phyloP scores from a whole-genome alignment of 1,284 basidiomycete genomes.

The Leucoagaricus sp. region DNA sequence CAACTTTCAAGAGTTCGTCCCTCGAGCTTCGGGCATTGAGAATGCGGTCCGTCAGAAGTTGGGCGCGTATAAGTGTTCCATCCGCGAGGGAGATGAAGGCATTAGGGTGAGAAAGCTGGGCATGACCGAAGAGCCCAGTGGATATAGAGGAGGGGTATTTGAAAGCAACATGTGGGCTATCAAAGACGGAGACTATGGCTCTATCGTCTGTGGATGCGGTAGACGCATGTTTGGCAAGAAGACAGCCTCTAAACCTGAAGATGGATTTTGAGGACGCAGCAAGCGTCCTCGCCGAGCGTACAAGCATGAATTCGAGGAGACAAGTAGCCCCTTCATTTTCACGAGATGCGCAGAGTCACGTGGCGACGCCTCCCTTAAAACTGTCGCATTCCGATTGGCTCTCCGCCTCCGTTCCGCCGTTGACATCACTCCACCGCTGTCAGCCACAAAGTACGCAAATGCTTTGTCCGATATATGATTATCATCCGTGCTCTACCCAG shows the following conservation, averaged over 20 bases:
- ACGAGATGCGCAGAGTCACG: not conserved
- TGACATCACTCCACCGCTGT: not conserved
- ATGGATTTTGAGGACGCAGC: slow-evolving; percentile 36
- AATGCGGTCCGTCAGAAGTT: slow-evolving; percentile 75
- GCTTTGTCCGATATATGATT: not conserved
- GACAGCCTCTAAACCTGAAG: slow-evolving; percentile 49
- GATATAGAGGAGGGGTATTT: slow-evolving; percentile 26
- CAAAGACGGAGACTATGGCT: slow-evolving; percentile 69
- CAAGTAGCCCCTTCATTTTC: slow-evolving; percentile 1
- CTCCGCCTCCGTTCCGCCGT: not conserved
- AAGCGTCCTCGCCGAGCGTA: slow-evolving; percentile 44
- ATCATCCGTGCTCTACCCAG: slow-evolving; percentile 7
- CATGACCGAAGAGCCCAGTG: slow-evolving; percentile 78
- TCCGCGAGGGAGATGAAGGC: slow-evolving; percentile 67
- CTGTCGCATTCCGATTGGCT: not conserved
- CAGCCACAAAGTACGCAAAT: not conserved
- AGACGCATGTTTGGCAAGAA: slow-evolving; percentile 41
- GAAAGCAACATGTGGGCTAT: slow-evolving; percentile 53
- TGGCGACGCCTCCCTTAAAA: not conserved
- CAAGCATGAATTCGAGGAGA: slow-evolving; percentile 49
- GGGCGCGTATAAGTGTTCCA: slow-evolving; percentile 73
- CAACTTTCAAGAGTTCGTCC: slow-evolving; percentile 77
- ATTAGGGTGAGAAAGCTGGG: slow-evolving; percentile 58
- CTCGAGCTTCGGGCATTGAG: slow-evolving; percentile 64
- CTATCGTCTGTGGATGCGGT: slow-evolving; percentile 65